Evolutionary conservation across 2,329 filamentous ascomycete species (phyloP), one percentile per base, ranked within the genome.

Genomic region (Tolypocladium nubicola): DNA sequence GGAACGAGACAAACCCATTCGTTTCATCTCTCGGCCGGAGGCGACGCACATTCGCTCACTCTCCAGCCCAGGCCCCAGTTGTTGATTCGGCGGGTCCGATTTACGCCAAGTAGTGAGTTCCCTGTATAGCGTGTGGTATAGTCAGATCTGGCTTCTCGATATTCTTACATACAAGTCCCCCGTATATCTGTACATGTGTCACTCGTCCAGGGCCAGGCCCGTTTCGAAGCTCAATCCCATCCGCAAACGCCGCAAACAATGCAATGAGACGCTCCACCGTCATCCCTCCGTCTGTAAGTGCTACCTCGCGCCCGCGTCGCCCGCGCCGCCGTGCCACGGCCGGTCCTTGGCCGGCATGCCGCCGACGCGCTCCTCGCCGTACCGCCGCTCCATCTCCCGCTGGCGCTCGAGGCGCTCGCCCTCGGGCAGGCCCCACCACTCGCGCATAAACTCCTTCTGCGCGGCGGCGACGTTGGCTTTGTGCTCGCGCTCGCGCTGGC

Each of bases 391-490:
- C 66, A 81, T 76, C 68, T 82, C 79, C 57, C 70, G 68, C 60
- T 75, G 71, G 58, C 75, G 70, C 61, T 75, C 75, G 63, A 80
- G 75, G 61, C 79, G 73, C 61, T 83, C 82, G 64, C 77, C 76
- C 64, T 79, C 76, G 13, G 81, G 81, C 62, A 87, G 66, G 5
- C 83, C 83, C 84, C 84, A 87, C 84, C 84, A 87, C 74, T 86
- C 84, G 59, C 82, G 71, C 68, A 86, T 75, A 60, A 87, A 86
- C 52, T 79, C 78, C 70, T 86, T 82, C 73, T 87, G 84, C 65
- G 85, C 83, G 56, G 76, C 73, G 62, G 81, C 80, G 64, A 83
- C 75, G 59, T 75, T 75, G 57, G 81, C 78, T 65, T 86, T 85
- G 61, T 80, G 78, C 71, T 90, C 86, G 41, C 85, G 76, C 71